Conservation (phyloP, 208 protist genomes). For the Wallacemonas collosoma region DNA sequence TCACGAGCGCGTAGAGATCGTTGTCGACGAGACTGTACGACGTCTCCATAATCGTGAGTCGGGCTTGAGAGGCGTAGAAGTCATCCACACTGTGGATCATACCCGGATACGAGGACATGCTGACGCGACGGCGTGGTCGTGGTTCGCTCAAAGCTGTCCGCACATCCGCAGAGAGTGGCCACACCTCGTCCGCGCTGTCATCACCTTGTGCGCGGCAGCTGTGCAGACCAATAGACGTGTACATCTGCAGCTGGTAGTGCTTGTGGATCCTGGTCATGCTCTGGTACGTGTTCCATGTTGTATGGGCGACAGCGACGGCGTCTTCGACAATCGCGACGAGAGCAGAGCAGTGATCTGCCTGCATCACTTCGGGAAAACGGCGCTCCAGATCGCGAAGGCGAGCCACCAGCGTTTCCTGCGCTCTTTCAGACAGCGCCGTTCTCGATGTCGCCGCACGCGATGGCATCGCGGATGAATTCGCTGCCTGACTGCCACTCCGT, state of each 20-base stretch:
- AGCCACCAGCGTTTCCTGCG: background rate
- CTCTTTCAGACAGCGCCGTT: background rate
- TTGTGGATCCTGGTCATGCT: conserved; percentile 70
- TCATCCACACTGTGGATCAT: conserved; percentile 83
- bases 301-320: conserved; percentile 60
- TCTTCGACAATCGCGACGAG: conserved; percentile 47
- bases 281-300: conserved; percentile 47
- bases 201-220: background rate
- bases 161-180: no score
- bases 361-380: conserved; percentile 19
- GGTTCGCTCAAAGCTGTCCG: no score
- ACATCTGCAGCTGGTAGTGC: conserved; percentile 40
- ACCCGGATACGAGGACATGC: conserved; percentile 79
- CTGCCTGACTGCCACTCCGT: background rate
- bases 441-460: no score
- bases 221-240: background rate
- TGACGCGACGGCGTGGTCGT: no score
- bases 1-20: conserved; percentile 10
- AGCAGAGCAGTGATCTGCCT: conserved; percentile 56
- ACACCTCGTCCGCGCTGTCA: no score
- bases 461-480: no score
- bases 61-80: conserved; percentile 58
- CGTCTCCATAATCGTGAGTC: conserved; percentile 74
- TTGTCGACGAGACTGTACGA: conserved; percentile 45
- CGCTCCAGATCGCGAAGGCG: conserved; percentile 20